phyloP scores from a whole-genome alignment of 2,329 filamentous ascomycete genomes.

The Xylaria sp. region DNA sequence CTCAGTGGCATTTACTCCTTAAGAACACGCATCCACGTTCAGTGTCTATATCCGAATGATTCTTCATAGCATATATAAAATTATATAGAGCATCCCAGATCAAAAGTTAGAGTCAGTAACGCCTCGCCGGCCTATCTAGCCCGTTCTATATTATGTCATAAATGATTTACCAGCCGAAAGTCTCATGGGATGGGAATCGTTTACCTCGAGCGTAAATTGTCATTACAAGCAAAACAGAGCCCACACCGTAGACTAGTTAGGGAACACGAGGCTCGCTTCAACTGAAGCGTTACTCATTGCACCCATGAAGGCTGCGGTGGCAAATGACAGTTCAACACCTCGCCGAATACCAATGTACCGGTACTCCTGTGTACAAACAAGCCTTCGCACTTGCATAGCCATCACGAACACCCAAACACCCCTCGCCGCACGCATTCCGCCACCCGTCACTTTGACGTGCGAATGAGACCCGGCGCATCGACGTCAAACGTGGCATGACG shows the following conservation, averaged over 20 bases:
- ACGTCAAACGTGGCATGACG: background rate
- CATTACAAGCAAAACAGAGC: background rate
- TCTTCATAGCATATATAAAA: conserved; percentile 4
- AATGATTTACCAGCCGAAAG: background rate
- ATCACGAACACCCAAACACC: background rate
- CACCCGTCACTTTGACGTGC: background rate
- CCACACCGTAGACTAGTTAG: background rate
- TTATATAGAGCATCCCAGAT: background rate
- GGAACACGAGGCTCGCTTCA: background rate
- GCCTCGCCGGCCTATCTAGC: background rate
- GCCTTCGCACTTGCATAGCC: background rate
- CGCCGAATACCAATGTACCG: conserved; percentile 12
- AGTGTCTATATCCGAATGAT: background rate
- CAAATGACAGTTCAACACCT: background rate
- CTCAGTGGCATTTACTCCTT: background rate
- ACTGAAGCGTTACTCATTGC: background rate
- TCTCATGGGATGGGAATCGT: background rate
- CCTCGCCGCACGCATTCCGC: background rate
- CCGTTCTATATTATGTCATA: background rate
- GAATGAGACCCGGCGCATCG: background rate
- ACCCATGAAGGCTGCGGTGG: background rate
- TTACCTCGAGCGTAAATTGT: background rate
- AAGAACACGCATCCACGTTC: background rate
- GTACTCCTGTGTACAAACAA: conserved; percentile 2
- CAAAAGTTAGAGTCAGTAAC: background rate